phyloP scores from a whole-genome alignment of 805 yeast genomes.

The Pichia manshurica region DNA sequence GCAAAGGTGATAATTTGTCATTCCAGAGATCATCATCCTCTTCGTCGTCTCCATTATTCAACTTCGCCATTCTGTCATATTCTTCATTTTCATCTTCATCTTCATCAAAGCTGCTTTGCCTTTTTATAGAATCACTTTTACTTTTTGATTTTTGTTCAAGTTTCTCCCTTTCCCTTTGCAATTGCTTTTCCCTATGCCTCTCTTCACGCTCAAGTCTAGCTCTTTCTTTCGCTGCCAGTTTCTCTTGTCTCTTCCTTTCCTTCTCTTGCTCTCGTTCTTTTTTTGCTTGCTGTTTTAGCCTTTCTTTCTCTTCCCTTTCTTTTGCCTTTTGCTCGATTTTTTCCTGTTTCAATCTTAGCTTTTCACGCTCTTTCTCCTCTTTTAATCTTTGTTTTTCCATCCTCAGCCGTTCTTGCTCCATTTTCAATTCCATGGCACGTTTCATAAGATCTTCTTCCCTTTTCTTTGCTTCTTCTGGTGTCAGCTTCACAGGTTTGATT shows the following conservation, averaged over 20 bases:
- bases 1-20: conserved; percentile 66
- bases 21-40: conserved; percentile 34
- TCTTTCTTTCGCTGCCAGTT: conserved; percentile 22
- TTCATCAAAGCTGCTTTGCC: conserved; percentile 12
- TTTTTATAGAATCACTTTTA: conserved; percentile 1
- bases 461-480: conserved; percentile 13
- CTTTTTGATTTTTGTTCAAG: neutral
- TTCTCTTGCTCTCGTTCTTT: conserved; percentile 23
- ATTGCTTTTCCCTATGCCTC: conserved; percentile 17
- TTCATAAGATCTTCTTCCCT: conserved; percentile 14
- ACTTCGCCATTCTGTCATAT: conserved; percentile 13
- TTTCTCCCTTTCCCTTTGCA: conserved; percentile 10
- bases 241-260: conserved; percentile 20
- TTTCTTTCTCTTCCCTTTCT: conserved; percentile 21
- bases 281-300: conserved; percentile 16
- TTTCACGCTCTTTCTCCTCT: conserved; percentile 22
- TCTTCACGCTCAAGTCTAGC: conserved; percentile 19
- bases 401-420: conserved; percentile 16
- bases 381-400: conserved; percentile 16
- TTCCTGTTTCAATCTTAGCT: conserved; percentile 17
- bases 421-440: conserved; percentile 13
- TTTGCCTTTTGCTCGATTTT: conserved; percentile 20
- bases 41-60: conserved; percentile 15
- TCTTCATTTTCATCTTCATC: conserved; percentile 14
- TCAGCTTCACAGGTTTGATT: neutral